Evolutionary conservation across 2,329 filamentous ascomycete species (phyloP), one percentile per base, ranked within the genome.

Genomic region (Monilinia fructicola): DNA sequence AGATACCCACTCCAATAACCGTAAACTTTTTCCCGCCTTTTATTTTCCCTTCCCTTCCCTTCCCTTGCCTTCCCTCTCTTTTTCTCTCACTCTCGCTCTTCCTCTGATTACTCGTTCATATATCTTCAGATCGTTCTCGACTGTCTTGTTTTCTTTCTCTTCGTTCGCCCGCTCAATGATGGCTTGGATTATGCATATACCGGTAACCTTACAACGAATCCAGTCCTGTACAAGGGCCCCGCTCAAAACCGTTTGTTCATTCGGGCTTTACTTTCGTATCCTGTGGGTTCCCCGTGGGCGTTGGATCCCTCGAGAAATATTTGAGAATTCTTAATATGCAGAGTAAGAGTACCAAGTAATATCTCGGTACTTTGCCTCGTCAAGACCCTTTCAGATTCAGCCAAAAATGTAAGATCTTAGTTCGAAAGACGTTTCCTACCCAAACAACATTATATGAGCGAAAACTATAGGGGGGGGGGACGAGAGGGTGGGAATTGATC

Each of bases 201-300:
- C 59, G 23, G 59, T 28, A 40, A 53, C n/a, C 46, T 53, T 38
- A 52, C 31, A 52, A n/a, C n/a, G 28, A 62, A 59, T 59, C 56
- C 46, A 62, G 35, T 62, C 14, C 46, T 14, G 48, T 62, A n/a
- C 46, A 21, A 42, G 46, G 59, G 59, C 46, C 59, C 59, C 46
- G 59, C 59, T 53, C 48, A 53, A 53, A 62, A 38, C 42, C 56
- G 12, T 60, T 62, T 46, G 46, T 42, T 62, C n/a, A 16, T 26
- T 53, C 59, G 59, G 23, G n/a, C 46, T 38, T 53, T n/a, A 40
- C 59, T 53, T 53, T 42, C 59, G 59, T 62, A 40, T 53, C 59
- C n/a, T 50, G 46, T 62, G 18, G 31, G 46, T 21, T 53, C n/a
- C 59, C 59, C 35, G 35, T 62, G 21, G 44, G n/a, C 31, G n/a